Evolutionary conservation across 371 early-diverging fungal species (phyloP), one percentile per base, ranked within the genome.

Genomic region (Mucor plumbeus): DNA sequence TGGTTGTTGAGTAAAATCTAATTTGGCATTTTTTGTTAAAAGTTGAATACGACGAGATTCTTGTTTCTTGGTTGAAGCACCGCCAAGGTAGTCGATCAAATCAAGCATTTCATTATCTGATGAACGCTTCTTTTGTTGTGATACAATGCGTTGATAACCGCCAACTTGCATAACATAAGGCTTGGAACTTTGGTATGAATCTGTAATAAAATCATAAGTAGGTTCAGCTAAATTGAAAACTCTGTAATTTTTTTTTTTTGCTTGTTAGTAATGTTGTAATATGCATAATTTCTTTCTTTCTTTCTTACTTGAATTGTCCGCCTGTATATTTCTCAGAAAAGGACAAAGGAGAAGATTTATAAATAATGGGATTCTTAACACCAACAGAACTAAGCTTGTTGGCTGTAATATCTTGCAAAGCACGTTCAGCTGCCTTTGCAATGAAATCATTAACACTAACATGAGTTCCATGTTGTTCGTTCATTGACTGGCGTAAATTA

Each of bases 361-460:
- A 63, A 26, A 77, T 62, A 47, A 78, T 56, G 38, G 68, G 59
- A 14, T 64, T 62, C 26, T 69, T 74, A 31, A 63, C 38, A 31
- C 17, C 15, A 57, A 38, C 60, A 17, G 21, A 82, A 70, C 81
- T 84, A 71, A 59, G 78, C 21, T 66, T 74, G 65, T 70, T 70
- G 35, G 76, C 86, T 26, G 60, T 64, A 9, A 92, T 86, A 68
- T 93, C 93, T 47, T 85, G 83, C 66, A 94, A 77, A 5, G 95
- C 92, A 47, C 93, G 80, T 15, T 87, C 79, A 21, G 93, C 84
- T 8, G 95, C 95, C 83, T 94, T 93, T 77, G 91, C 88, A 69
- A 94, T 88, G 71, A 95, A 92, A 75, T 94, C 95, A 70, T 94
- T 93, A 47, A 95, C 87, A 53, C 91, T 91, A 15, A 93, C 83